These are phyloP conservation scores for Coemansia asiatica DNA, from an alignment of 192 early-diverging fungal species.

Conservation along the genomic window DNA sequence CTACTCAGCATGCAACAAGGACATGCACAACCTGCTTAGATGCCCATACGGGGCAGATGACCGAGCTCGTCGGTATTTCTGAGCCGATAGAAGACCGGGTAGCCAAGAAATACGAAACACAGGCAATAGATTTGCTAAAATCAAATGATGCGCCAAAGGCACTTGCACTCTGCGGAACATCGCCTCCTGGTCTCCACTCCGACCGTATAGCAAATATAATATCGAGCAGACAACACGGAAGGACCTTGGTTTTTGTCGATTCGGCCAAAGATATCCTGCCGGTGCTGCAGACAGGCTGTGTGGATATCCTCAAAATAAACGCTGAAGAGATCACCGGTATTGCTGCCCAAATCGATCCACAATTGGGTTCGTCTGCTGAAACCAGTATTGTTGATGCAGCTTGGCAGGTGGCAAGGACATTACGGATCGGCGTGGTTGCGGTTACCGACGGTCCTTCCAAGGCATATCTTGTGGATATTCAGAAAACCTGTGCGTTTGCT, in stretches of 20 bases:
- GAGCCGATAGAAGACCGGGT: slow-evolving; percentile 9
- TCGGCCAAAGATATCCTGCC: slow-evolving; percentile 31
- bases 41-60: slow-evolving; percentile 23
- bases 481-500: background rate
- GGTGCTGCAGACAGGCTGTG: slow-evolving; percentile 18
- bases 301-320: slow-evolving; percentile 40
- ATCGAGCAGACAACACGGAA: slow-evolving; percentile 1
- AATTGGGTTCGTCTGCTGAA: background rate
- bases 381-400: background rate
- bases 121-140: slow-evolving; percentile 9
- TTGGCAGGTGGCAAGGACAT: background rate
- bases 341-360: background rate
- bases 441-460: slow-evolving; percentile 35
- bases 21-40: slow-evolving; percentile 40
- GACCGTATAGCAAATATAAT: slow-evolving; percentile 16
- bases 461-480: slow-evolving; percentile 19
- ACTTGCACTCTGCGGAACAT: slow-evolving; percentile 37
- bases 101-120: slow-evolving; percentile 15
- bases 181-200: slow-evolving; percentile 22
- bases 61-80: slow-evolving; percentile 36
- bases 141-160: slow-evolving; percentile 14
- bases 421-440: slow-evolving; percentile 18
- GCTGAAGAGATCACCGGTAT: slow-evolving; percentile 19
- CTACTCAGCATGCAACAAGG: slow-evolving; percentile 16
- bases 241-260: slow-evolving; percentile 35